Evolutionary conservation across 1,284 basidiomycete species (phyloP).

Genomic region (Pseudozyma hubeiensis): DNA sequence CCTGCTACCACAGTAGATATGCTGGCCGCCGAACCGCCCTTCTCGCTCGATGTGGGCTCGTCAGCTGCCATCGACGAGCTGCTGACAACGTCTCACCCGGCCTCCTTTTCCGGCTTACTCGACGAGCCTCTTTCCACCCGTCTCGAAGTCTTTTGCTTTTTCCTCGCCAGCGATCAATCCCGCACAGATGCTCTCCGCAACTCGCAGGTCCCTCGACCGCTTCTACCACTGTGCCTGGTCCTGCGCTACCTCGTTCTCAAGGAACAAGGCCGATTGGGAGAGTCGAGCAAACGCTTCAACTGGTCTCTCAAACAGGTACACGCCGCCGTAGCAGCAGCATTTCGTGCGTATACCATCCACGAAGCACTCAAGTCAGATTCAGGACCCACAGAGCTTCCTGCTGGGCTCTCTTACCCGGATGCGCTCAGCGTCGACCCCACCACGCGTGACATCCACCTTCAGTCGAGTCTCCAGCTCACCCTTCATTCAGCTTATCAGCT

Average conservation of each 20-base stretch:
- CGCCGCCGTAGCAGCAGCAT: conserved; percentile 30
- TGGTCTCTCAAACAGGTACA: conserved; percentile 46
- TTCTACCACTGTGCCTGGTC: conserved; percentile 41
- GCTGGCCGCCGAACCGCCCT: conserved; percentile 28
- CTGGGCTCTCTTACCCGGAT: conserved; percentile 18
- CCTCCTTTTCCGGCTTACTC: conserved; percentile 17
- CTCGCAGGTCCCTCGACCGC: conserved; percentile 17
- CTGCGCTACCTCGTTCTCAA: conserved; percentile 45
- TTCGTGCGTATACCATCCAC: conserved; percentile 24
- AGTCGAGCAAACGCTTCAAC: conserved; percentile 41
- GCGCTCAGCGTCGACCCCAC: conserved; percentile 31
- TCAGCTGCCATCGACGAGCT: conserved; percentile 6
- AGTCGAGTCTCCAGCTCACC: conserved; percentile 43
- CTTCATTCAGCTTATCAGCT: conserved; percentile 37
- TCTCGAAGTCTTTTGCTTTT: conserved; percentile 34
- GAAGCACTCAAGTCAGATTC: conserved; percentile 30
- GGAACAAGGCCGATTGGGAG: conserved; percentile 38
- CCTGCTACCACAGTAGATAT: conserved; percentile 2
- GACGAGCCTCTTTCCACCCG: conserved; percentile 34
- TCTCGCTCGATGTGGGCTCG: conserved; percentile 5
- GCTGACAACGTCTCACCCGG: conserved; percentile 23
- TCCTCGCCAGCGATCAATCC: conserved; percentile 29
- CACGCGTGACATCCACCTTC: conserved; percentile 41
- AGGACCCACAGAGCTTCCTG: conserved; percentile 18
- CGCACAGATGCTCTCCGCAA: conserved; percentile 18